Evolutionary conservation across 306 rosid genomes (phyloP).

Genomic region (Cyclanthera cordifolia): DNA sequence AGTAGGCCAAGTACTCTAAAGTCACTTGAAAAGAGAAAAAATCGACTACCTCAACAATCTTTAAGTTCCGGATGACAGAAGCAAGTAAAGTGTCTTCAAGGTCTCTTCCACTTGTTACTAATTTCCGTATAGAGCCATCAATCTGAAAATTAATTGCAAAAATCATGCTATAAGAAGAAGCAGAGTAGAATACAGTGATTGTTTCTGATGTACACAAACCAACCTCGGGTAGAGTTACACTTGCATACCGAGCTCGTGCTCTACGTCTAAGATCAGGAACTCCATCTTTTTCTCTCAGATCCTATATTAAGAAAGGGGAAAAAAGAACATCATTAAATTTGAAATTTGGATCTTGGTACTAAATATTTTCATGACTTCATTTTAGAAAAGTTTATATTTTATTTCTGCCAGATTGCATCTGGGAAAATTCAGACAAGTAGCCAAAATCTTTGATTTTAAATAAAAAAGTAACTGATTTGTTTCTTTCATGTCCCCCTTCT

Average conservation of each 20-base stretch:
- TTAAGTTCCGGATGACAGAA: conserved; percentile 64
- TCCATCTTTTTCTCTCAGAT: conserved; percentile 64
- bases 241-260: conserved; percentile 80
- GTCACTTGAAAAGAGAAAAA: background rate
- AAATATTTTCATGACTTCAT: background rate
- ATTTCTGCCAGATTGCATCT: background rate
- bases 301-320: conserved; percentile 33
- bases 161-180: background rate
- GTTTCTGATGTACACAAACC: conserved; percentile 17
- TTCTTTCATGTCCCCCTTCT: background rate
- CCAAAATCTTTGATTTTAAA: background rate
- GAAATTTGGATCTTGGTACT: background rate
- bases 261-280: conserved; percentile 73
- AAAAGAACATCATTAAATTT: conserved; percentile 10
- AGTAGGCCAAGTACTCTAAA: background rate
- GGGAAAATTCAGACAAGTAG: background rate
- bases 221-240: conserved; percentile 70
- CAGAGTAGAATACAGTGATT: background rate
- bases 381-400: background rate
- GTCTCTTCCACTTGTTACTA: conserved; percentile 60
- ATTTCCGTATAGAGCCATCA: conserved; percentile 42
- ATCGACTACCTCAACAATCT: conserved; percentile 55
- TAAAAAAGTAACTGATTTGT: background rate
- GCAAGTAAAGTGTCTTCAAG: conserved; percentile 61
- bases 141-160: conserved; percentile 29